These are phyloP conservation scores for Rhizophagus sp. DNA, from an alignment of 192 early-diverging fungal genomes.

Conservation along the genomic window DNA sequence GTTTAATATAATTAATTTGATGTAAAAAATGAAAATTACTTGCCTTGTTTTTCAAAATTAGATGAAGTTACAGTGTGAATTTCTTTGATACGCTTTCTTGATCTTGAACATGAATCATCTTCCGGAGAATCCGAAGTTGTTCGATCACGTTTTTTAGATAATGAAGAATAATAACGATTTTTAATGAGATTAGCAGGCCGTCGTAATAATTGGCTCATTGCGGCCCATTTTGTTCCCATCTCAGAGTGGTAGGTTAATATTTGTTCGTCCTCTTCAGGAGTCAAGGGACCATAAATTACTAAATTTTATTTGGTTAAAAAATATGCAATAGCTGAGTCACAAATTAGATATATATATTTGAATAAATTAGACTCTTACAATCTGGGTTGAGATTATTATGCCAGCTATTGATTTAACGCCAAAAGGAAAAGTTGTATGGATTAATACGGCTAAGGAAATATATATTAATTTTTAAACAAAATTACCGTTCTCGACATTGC, in stretches of 20 bases:
- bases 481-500: slow-evolving; percentile 34
- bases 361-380: slow-evolving; percentile 14
- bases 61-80: too few relatives aligned
- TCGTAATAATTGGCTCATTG: slow-evolving; percentile 15
- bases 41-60: not conserved
- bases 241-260: slow-evolving; percentile 13
- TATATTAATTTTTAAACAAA: not conserved
- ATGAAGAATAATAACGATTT: slow-evolving; percentile 29
- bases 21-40: not conserved
- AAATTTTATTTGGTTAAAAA: not conserved
- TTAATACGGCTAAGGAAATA: not conserved
- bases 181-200: slow-evolving; percentile 29
- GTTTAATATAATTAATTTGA: not conserved
- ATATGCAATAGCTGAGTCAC: not conserved
- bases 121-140: not conserved
- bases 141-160: slow-evolving; percentile 23
- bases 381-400: slow-evolving; percentile 17
- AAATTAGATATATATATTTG: not conserved
- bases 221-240: slow-evolving; percentile 27
- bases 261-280: slow-evolving; percentile 16
- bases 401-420: not conserved
- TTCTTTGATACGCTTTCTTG: not conserved
- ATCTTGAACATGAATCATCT: not conserved
- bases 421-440: not conserved
- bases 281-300: slow-evolving; percentile 21